A percentile compares a stretch with the other conserved stretches of the same genome.
Conservation (phyloP, 2,329 filamentous ascomycete genomes). For the Hypoxylon sp. region DNA sequence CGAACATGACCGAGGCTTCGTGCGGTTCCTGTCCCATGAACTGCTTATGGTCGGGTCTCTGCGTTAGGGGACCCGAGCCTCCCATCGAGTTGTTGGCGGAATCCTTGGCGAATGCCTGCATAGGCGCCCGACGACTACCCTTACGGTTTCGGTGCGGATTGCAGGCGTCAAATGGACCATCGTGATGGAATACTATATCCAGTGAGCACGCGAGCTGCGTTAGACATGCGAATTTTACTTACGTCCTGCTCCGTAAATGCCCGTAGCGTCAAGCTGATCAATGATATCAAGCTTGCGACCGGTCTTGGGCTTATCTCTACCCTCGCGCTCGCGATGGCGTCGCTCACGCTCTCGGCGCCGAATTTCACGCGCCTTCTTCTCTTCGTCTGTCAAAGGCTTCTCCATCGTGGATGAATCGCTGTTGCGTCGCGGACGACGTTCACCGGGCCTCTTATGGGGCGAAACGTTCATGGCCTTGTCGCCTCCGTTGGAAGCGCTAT, state of each 20-base stretch:
- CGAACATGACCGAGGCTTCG: slow-evolving; percentile 88
- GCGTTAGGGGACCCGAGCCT: slow-evolving; percentile 84
- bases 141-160: slow-evolving; percentile 93
- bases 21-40: slow-evolving; percentile 82
- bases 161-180: slow-evolving; percentile 95
- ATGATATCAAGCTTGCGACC: slow-evolving; percentile 80
- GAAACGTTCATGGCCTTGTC: slow-evolving; percentile 48
- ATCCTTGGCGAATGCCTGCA: slow-evolving; percentile 94
- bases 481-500: slow-evolving; percentile 46
- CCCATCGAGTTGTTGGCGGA: slow-evolving; percentile 93
- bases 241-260: slow-evolving; percentile 93
- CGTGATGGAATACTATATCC: slow-evolving; percentile 86
- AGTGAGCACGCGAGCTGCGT: slow-evolving; percentile 7
- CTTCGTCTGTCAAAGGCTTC: slow-evolving; percentile 66
- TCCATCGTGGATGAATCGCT: slow-evolving; percentile 80
- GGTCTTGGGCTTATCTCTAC: slow-evolving; percentile 55
- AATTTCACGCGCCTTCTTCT: slow-evolving; percentile 59
- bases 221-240: slow-evolving; percentile 51
- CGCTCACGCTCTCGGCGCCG: slow-evolving; percentile 61
- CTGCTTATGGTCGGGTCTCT: slow-evolving; percentile 81
- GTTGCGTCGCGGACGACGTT: slow-evolving; percentile 71
- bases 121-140: slow-evolving; percentile 82
- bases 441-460: slow-evolving; percentile 48
- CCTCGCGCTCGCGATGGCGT: slow-evolving; percentile 63
- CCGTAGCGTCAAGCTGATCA: slow-evolving; percentile 94